phyloP scores from a whole-genome alignment of 2,329 filamentous ascomycete genomes.

The Colletotrichum sidae region DNA sequence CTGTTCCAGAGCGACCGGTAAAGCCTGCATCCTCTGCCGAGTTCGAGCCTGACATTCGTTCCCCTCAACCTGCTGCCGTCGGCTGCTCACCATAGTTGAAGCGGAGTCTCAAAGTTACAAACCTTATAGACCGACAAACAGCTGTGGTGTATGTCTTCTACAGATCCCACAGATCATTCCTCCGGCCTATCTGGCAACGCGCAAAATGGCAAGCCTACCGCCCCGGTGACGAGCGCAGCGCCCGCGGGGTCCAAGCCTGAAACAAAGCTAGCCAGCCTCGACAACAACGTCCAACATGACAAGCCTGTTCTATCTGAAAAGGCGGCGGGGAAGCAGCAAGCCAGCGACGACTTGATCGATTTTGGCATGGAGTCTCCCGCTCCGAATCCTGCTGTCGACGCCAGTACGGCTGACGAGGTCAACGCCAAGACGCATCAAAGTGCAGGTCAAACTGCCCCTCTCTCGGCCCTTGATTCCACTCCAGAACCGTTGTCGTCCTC shows the following conservation, averaged over 20 bases:
- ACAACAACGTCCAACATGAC: conserved; percentile 1
- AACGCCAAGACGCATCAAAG: conserved; percentile 1
- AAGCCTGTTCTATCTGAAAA: conserved; percentile 26
- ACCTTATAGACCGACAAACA: not conserved
- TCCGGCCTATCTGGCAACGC: conserved; percentile 31
- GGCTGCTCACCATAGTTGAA: conserved; percentile 19
- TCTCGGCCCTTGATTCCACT: not conserved
- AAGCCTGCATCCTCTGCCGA: conserved; percentile 23
- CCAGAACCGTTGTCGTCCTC: conserved; percentile 57
- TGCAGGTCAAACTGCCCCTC: conserved; percentile 12
- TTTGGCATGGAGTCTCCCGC: conserved; percentile 28
- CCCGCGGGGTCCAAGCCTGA: conserved; percentile 35
- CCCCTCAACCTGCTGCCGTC: conserved; percentile 16
- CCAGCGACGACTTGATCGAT: conserved; percentile 36
- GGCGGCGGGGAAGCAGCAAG: conserved; percentile 30
- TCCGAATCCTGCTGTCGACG: not conserved
- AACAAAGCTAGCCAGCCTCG: conserved; percentile 24
- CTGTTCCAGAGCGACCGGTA: conserved; percentile 27
- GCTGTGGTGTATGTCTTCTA: conserved; percentile 39
- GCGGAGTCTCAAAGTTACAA: not conserved
- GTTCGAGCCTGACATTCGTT: conserved; percentile 28
- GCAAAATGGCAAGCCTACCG: conserved; percentile 29
- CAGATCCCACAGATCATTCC: conserved; percentile 25
- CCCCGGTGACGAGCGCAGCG: conserved; percentile 39
- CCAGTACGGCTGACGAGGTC: not conserved